Evolutionary conservation across 441 rosid genomes (phyloP).

Genomic region (Brassica balearica): DNA sequence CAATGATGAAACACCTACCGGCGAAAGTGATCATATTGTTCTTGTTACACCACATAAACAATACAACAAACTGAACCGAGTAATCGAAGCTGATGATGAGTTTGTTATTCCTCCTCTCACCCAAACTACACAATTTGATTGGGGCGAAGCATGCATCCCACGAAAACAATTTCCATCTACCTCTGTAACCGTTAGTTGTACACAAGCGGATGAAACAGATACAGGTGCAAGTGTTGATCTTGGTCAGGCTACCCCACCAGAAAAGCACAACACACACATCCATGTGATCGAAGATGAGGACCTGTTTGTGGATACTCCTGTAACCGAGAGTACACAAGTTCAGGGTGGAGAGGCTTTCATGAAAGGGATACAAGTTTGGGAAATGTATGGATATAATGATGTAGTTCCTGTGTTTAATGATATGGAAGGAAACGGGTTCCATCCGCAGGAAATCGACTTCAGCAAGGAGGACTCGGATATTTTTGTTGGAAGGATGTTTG

Average conservation of each 20-base stretch:
- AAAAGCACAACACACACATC: background rate
- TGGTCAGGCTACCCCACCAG: too few species aligned
- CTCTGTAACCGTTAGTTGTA: too few species aligned
- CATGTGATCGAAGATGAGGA: background rate
- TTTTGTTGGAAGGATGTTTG: background rate
- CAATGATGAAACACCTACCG: too few species aligned
- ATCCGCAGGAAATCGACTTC: background rate
- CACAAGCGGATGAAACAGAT: background rate
- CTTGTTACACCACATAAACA: too few species aligned
- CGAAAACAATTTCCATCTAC: too few species aligned
- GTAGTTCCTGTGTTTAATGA: background rate
- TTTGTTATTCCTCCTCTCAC: too few species aligned
- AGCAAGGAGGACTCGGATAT: background rate
- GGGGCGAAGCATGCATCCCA: too few species aligned
- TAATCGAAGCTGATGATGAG: too few species aligned
- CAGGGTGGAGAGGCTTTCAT: background rate
- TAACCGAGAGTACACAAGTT: background rate
- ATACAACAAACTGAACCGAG: too few species aligned
- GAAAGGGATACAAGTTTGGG: background rate
- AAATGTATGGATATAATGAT: background rate
- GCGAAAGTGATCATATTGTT: too few species aligned
- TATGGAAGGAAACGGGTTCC: background rate
- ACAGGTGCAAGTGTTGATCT: too few species aligned
- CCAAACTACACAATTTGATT: too few species aligned
- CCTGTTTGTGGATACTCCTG: background rate